phyloP scores from a whole-genome alignment of 2,329 filamentous ascomycete species.

The Nemania diffusa region DNA sequence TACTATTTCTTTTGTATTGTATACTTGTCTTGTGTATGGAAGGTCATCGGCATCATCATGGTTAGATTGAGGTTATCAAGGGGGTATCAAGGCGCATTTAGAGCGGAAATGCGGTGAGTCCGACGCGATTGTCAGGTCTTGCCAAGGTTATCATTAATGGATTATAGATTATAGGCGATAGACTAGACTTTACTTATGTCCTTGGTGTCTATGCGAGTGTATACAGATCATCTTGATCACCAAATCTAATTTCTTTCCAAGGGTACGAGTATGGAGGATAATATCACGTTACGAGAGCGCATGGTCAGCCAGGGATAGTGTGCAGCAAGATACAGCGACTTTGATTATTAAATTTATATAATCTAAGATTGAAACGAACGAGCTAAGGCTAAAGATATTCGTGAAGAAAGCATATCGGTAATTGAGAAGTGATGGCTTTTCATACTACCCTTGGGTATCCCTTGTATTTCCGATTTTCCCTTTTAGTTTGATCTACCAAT shows the following conservation, averaged over 20 bases:
- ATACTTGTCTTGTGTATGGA: constrained; percentile 4
- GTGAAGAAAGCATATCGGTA: not conserved
- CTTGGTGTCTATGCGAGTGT: not conserved
- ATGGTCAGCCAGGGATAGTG: no score
- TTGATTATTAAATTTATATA: no score
- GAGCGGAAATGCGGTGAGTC: not conserved
- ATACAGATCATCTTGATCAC: not conserved
- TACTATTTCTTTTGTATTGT: constrained; percentile 25
- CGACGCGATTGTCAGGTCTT: not conserved
- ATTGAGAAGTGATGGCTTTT: not conserved
- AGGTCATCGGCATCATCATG: not conserved
- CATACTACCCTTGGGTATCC: not conserved
- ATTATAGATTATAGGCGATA: not conserved
- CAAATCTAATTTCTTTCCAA: no score
- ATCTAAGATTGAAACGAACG: no score
- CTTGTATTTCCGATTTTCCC: not conserved
- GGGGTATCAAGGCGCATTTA: not conserved
- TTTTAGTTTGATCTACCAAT: not conserved
- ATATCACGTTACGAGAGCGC: no score
- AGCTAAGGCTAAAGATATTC: not conserved
- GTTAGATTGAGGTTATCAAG: not conserved
- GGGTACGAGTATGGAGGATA: no score
- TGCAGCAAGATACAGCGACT: no score
- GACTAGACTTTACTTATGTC: not conserved
- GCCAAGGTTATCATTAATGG: not conserved